phyloP scores from a whole-genome alignment of 192 early-diverging fungal species.

The Anaeromyces robustus region DNA sequence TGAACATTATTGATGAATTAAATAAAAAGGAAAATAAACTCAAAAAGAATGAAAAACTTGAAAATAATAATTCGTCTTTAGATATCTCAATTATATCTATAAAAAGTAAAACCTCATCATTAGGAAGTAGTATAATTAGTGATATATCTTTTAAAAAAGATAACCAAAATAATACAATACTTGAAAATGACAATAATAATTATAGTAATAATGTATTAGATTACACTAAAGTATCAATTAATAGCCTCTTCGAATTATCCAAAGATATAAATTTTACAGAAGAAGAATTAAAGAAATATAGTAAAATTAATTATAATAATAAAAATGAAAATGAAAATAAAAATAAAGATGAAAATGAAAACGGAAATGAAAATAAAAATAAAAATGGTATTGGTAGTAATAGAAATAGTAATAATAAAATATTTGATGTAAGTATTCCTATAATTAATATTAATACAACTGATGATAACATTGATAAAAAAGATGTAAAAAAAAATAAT shows the following conservation, averaged over 20 bases:
- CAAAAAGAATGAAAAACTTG: too few species aligned
- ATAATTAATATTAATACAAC: too few species aligned
- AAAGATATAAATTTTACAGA: neutral
- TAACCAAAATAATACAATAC: neutral
- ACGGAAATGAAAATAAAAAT: too few species aligned
- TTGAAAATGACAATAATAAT: neutral
- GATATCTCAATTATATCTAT: neutral
- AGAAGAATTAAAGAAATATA: neutral
- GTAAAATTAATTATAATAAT: neutral
- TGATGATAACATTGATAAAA: too few species aligned
- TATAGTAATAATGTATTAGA: neutral
- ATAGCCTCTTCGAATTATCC: neutral
- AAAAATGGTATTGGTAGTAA: too few species aligned
- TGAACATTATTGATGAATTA: neutral
- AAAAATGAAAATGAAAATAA: neutral
- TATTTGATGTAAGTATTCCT: too few species aligned
- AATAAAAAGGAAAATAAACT: neutral
- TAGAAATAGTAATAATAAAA: too few species aligned
- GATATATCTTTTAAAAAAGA: neutral
- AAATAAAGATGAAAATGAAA: too few species aligned
- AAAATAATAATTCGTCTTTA: neutral
- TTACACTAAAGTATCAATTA: neutral
- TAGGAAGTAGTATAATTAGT: neutral
- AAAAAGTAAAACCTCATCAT: neutral
- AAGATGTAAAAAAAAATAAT: too few species aligned